Percentiles rank a stretch among this genome's conserved stretches.
These are phyloP conservation scores for Aspergillus clavatus DNA, from an alignment of 2,329 filamentous ascomycete species.

Conservation along the genomic window DNA sequence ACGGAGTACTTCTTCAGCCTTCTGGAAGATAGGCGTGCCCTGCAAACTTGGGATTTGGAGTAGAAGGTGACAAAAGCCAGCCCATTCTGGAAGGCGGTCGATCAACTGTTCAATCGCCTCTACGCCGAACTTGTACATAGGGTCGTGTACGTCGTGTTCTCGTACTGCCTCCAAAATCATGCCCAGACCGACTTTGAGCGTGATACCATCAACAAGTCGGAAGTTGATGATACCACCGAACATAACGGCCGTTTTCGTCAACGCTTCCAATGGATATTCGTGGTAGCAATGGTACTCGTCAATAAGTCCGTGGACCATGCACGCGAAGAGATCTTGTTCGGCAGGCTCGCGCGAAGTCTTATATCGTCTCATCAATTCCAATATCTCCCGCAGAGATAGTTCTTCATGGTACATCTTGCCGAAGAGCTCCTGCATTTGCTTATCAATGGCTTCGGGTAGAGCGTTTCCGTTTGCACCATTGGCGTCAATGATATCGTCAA, in stretches of 20 bases:
- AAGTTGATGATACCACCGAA: constrained; percentile 96
- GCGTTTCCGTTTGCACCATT: constrained; percentile 79
- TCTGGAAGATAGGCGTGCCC: constrained; percentile 77
- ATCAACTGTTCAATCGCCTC: constrained; percentile 90
- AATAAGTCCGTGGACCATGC: constrained; percentile 97
- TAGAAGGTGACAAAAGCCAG: constrained; percentile 84
- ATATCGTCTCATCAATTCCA: constrained; percentile 77
- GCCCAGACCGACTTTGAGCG: constrained; percentile 86
- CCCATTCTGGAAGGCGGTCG: constrained; percentile 82
- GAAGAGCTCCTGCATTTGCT: constrained; percentile 94
- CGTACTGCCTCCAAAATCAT: constrained; percentile 97
- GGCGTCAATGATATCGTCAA: constrained; percentile 82
- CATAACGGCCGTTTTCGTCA: constrained; percentile 91
- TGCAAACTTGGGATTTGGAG: constrained; percentile 76
- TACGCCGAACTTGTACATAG: constrained; percentile 97
- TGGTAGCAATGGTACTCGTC: constrained; percentile 95
- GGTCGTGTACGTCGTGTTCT: constrained; percentile 73
- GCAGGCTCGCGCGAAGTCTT: constrained; percentile 78
- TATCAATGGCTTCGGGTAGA: constrained; percentile 72
- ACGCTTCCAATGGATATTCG: constrained; percentile 90
- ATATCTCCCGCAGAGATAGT: constrained; percentile 77
- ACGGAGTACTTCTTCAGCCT: constrained; percentile 73
- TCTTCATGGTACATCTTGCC: constrained; percentile 97
- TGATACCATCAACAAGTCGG: constrained; percentile 82
- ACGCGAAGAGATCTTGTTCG: constrained; percentile 93